Conservation (phyloP, 2,329 filamentous ascomycete genomes). For the Talaromyces sp. region DNA sequence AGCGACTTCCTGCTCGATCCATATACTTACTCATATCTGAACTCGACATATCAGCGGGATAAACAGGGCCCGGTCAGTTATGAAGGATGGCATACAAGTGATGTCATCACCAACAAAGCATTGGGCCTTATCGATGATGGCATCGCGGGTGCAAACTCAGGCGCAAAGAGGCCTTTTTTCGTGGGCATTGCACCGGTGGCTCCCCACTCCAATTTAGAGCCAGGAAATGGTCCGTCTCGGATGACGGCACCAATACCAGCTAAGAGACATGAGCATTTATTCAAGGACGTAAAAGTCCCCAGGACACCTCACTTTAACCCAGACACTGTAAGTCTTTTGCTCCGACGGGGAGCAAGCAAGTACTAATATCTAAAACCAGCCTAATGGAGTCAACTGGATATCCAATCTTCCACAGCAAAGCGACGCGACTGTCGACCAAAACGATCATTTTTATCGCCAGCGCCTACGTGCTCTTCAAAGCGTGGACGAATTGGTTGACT, state of each 20-base stretch:
- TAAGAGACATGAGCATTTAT: conserved; percentile 59
- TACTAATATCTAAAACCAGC: conserved; percentile 16
- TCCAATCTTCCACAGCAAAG: conserved; percentile 41
- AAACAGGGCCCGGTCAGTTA: conserved; percentile 52
- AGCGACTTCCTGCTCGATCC: conserved; percentile 39
- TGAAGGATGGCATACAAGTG: conserved; percentile 52
- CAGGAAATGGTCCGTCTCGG: conserved; percentile 21
- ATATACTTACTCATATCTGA: conserved; percentile 63
- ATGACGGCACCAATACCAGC: conserved; percentile 55
- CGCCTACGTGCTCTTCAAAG: conserved; percentile 49
- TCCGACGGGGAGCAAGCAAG: background rate
- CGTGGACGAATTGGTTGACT: conserved; percentile 53
- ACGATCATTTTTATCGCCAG: conserved; percentile 50
- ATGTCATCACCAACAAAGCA: conserved; percentile 58
- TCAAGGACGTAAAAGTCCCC: conserved; percentile 56
- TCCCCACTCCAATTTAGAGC: conserved; percentile 58
- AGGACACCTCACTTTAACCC: conserved; percentile 65
- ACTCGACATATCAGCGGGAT: conserved; percentile 61
- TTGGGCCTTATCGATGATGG: conserved; percentile 60
- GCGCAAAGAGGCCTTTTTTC: conserved; percentile 56
- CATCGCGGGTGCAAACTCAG: conserved; percentile 38
- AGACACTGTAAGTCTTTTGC: conserved; percentile 36
- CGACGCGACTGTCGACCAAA: conserved; percentile 44
- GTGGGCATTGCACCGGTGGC: conserved; percentile 62
- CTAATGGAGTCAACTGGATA: conserved; percentile 46